Base-by-base conservation (phyloP, 139 green algal species). In the Chlorella sp. region DNA sequence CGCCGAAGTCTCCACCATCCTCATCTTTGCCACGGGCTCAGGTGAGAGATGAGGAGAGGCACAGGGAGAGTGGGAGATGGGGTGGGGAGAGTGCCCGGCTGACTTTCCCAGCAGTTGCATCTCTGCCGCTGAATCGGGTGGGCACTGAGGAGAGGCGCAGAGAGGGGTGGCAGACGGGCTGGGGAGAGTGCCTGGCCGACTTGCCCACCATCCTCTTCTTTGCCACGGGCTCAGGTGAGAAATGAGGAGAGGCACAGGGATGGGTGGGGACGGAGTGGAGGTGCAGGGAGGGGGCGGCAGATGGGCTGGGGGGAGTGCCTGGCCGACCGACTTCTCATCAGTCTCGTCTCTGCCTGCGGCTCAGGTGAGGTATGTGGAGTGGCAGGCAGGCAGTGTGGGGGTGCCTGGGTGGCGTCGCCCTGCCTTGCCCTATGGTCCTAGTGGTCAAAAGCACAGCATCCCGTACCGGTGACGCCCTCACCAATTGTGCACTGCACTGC, bases 281-380 rank as follows among this genome's bases (percentile, higher is more conserved):
- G 48, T 9, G 9, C 48, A 57, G 48, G 48, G 48, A 16, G 48
- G 5, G 48, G 48, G 48, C n/a, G n/a, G n/a, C n/a, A n/a, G n/a
- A n/a, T n/a, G 9, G 48, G 91, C 93, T 14, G 86, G 98, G 32
- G 96, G 98, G 37, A 89, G 88, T 15, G 94, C 98, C 37, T 93
- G 96, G 28, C 86, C 94, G 14, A 88, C 91, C 0, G 80, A 96
- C 18, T 92, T 94, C 87, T 89, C 87, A 95, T 91, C 26, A 86
- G 98, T 11, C 86, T 97, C 39, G 86, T 98, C 42, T 98, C 98
- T 88, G 96, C 96, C 61, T 98, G 96, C 24, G 93, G 93, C 18
- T 91, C 91, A 39, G 91, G 89, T 73, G 87, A 3, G 87, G n/a
- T 19, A 18, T n/a, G 68, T 21, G 48, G 48, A 57, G 48, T 16